Percentiles rank a stretch among this genome's conserved stretches.
phyloP scores from a whole-genome alignment of 164 flowering plant genomes.

The Umbellularia californica region DNA sequence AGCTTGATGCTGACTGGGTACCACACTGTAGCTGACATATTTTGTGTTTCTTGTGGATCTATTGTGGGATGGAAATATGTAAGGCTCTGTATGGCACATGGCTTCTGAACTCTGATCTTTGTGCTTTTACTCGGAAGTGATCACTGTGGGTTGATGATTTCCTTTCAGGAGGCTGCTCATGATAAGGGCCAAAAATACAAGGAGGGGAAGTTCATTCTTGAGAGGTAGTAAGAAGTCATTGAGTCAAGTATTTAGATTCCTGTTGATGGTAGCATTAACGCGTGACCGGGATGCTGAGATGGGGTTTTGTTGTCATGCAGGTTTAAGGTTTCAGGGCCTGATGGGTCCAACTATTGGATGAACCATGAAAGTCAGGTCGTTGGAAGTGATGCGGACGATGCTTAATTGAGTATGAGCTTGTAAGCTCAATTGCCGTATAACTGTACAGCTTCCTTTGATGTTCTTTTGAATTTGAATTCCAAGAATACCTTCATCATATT shows the following conservation, averaged over 20 bases:
- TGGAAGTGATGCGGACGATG: slow-evolving; percentile 82
- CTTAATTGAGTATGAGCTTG: slow-evolving; percentile 19
- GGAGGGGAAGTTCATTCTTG: slow-evolving; percentile 62
- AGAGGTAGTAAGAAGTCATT: slow-evolving; percentile 31
- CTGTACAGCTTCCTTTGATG: slow-evolving; percentile 41
- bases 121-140: neutral
- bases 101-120: neutral
- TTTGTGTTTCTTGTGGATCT: slow-evolving; percentile 70
- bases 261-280: neutral
- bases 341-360: slow-evolving; percentile 64
- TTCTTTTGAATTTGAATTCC: slow-evolving; percentile 2
- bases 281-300: neutral
- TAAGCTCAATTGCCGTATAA: slow-evolving; percentile 6
- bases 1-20: slow-evolving; percentile 70
- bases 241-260: neutral
- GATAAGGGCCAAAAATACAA: slow-evolving; percentile 56
- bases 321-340: slow-evolving; percentile 68
- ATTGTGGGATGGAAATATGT: slow-evolving; percentile 91
- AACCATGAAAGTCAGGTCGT: slow-evolving; percentile 50
- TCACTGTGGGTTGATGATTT: slow-evolving; percentile 6
- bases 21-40: slow-evolving; percentile 75
- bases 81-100: slow-evolving; percentile 18
- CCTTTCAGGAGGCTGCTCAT: slow-evolving; percentile 44
- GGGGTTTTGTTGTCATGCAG: slow-evolving; percentile 35
- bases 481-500: neutral